Conservation (phyloP, 148 eudicot species). For the Rhododendron ferrugineum region DNA sequence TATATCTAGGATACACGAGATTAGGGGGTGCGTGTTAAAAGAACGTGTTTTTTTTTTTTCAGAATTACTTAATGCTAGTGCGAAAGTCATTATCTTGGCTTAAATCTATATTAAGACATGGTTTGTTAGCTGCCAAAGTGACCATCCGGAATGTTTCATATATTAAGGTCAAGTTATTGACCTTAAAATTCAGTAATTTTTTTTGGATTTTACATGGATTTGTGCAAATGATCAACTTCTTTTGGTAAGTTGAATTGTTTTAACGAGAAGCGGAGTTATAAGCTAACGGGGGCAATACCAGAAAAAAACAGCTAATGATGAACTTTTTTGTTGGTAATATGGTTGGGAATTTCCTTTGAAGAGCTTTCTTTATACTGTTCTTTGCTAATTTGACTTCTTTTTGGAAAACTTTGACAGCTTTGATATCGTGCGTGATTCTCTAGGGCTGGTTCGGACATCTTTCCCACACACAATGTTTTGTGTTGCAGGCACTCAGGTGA, state of each 20-base stretch:
- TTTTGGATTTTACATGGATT: neutral
- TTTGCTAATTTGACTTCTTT: neutral
- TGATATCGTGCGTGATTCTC: conserved; percentile 71
- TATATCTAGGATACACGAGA: no score
- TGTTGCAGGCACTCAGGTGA: conserved; percentile 91
- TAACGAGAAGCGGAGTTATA: neutral
- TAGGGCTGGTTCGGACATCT: conserved; percentile 78
- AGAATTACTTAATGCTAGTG: no score
- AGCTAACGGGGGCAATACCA: neutral
- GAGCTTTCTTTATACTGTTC: neutral
- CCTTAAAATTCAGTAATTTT: no score
- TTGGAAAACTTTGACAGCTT: conserved; percentile 47
- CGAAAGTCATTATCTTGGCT: neutral
- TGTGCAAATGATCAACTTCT: neutral
- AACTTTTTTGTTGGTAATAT: neutral
- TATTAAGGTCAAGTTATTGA: neutral
- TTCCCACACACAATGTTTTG: conserved; percentile 85
- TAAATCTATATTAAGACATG: neutral
- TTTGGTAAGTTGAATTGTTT: neutral
- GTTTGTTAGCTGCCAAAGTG: neutral
- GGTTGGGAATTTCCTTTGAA: neutral
- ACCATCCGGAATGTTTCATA: neutral
- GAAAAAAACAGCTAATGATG: neutral
- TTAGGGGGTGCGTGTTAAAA: neutral
- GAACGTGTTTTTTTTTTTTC: no score